These are phyloP conservation scores for Xylaria palmicola DNA, from an alignment of 495 filamentous ascomycete genomes.

Conservation along the genomic window DNA sequence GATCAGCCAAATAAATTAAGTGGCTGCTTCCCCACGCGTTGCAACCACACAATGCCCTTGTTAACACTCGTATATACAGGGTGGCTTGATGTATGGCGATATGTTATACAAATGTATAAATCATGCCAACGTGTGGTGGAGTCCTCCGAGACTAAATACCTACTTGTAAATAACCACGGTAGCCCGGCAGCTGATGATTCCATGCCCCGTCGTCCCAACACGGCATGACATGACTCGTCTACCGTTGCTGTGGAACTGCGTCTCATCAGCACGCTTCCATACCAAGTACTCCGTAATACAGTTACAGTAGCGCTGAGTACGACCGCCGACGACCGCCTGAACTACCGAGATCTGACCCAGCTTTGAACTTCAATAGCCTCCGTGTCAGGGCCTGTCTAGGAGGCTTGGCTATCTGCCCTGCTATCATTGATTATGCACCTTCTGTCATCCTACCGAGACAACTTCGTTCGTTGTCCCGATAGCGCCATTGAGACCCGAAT, in stretches of 20 bases:
- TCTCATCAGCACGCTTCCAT: not conserved
- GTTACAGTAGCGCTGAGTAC: not conserved
- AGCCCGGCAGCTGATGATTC: not conserved
- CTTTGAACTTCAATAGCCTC: not conserved
- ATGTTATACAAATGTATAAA: too few relatives aligned
- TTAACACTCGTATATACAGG: not conserved
- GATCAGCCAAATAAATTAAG: conserved; percentile 4
- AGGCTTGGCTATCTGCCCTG: not conserved
- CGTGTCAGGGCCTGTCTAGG: not conserved
- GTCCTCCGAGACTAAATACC: not conserved
- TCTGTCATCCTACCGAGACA: not conserved
- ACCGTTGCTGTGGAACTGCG: not conserved
- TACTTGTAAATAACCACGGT: too few relatives aligned
- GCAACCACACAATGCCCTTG: conserved; percentile 9
- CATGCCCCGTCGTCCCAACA: not conserved
- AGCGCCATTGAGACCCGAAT: not conserved
- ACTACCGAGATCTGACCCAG: conserved; percentile 2
- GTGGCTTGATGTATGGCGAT: too few relatives aligned
- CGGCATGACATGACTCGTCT: not conserved
- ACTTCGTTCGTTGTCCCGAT: not conserved
- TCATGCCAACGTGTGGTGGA: not conserved
- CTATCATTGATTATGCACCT: not conserved
- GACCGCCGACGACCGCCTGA: not conserved
- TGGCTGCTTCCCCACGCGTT: conserved; percentile 2
- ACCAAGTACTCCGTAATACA: too few relatives aligned